These are phyloP conservation scores for Oryza longistaminata DNA, from an alignment of 176 grass and related monocot genomes.

Conservation along the genomic window DNA sequence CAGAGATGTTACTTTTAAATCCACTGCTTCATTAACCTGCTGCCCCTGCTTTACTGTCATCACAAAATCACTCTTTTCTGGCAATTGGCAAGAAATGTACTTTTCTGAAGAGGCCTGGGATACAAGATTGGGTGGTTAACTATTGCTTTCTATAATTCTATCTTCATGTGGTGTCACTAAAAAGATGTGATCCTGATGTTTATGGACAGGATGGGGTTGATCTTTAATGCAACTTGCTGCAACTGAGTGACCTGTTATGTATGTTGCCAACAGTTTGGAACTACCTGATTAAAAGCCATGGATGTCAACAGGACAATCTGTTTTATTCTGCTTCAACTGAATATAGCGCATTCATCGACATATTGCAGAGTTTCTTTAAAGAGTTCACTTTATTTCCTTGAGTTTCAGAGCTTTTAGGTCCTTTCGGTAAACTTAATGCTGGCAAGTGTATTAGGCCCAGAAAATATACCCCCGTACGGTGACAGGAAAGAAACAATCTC, in stretches of 20 bases:
- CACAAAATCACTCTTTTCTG: neutral
- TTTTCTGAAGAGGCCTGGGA: neutral
- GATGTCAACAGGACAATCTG: neutral
- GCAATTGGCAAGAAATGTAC: neutral
- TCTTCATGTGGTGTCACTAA: neutral
- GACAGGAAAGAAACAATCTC: neutral
- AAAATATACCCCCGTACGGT: neutral
- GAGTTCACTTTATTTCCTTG: neutral
- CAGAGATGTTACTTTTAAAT: slow-evolving; percentile 8
- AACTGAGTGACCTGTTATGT: neutral
- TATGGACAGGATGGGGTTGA: neutral
- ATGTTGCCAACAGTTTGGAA: neutral
- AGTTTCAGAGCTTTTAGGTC: neutral
- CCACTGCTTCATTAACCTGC: slow-evolving; percentile 10
- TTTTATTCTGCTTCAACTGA: neutral
- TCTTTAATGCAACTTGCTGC: slow-evolving; percentile 1
- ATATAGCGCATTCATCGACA: slow-evolving; percentile 7
- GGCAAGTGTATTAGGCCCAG: neutral
- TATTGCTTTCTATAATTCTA: slow-evolving; percentile 4
- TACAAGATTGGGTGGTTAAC: slow-evolving; percentile 1
- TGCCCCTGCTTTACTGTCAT: neutral
- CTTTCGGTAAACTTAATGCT: neutral
- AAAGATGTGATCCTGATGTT: slow-evolving; percentile 19
- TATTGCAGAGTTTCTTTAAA: neutral
- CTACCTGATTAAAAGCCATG: neutral